Conservation (phyloP, 2,329 filamentous ascomycete species). For the Chalaropsis ovoidea region DNA sequence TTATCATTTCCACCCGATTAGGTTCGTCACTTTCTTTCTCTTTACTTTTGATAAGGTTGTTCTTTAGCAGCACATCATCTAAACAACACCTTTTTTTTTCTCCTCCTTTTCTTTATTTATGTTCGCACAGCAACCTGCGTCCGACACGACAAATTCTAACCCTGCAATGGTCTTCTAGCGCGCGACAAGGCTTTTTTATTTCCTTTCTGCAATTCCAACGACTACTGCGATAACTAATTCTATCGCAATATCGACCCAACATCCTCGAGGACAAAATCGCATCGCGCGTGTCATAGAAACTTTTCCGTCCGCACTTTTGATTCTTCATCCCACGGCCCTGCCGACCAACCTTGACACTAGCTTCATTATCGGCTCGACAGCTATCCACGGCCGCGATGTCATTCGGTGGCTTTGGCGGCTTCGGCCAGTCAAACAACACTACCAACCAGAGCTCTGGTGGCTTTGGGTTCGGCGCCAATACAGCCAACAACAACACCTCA, state of each 20-base stretch:
- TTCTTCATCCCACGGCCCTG: neutral
- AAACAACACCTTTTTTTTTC: too few species aligned
- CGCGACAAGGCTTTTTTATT: neutral
- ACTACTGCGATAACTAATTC: neutral
- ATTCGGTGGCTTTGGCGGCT: slow-evolving; percentile 43
- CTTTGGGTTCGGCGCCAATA: slow-evolving; percentile 37
- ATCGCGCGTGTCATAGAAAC: too few species aligned
- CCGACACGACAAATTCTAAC: neutral
- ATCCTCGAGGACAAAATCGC: too few species aligned
- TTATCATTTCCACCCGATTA: neutral
- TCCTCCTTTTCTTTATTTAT: neutral
- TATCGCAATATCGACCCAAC: neutral
- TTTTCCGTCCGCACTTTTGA: too few species aligned
- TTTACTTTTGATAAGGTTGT: neutral
- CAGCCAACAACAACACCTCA: slow-evolving; percentile 33
- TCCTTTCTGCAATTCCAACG: neutral
- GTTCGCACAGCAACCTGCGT: neutral
- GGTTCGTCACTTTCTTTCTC: neutral
- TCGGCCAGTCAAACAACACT: slow-evolving; percentile 41
- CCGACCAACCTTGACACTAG: neutral
- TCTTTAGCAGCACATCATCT: neutral
- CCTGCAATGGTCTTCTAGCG: neutral
- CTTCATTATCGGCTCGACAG: neutral
- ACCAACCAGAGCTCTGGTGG: slow-evolving; percentile 31
- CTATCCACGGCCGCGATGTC: slow-evolving; percentile 38